Base-by-base conservation (phyloP, 352 stramenopile genomes). In the Globisporangium sylvaticum region DNA sequence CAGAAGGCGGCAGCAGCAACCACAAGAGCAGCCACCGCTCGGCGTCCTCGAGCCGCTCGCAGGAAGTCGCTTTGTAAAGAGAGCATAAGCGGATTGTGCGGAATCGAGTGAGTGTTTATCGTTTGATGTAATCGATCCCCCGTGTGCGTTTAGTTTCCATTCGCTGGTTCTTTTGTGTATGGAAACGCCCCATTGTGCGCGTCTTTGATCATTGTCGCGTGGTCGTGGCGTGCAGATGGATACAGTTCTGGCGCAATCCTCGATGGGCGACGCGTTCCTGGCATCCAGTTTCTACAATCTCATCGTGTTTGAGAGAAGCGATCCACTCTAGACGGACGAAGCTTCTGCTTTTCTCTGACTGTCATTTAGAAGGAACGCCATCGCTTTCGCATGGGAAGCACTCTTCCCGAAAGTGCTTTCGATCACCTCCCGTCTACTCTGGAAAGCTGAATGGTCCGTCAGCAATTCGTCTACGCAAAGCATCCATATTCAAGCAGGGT, bases 21-120 rank as follows among this genome's bases (percentile, higher is more conserved):
- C 60, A 64, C 39, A 58, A 44, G 37, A 46, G 68, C 39, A 69
- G 61, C 59, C 42, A 72, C 57, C 64, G 69, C 34, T 73, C 68
- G 18, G 72, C 52, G 25, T 78, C 68, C 52, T 78, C 77, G 3
- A 62, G 63, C 64, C 64, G 64, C 39, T 68, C 42, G 48, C 75
- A 72, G 42, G 71, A 78, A 31, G 65, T 81, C 32, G 69, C 70
- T 29, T 57, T 76, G 15, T 76, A 74, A 46, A 7, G 1, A 31
- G 18, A 22, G 31, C 31, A 24, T 48, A 27, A 48, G 55, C 31
- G 18, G 31, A 50, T 22, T 50, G 42, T 5, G 42, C 18, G n/a
- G 6, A 61, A 37, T 22, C 27, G 55, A 48, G 31, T 61, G 55
- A 48, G 55, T 61, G 55, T 61, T 61, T 61, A 61, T 61, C 55